Evolutionary conservation across 2,329 filamentous ascomycete species (phyloP), one percentile per base, ranked within the genome.

Genomic region (Fusarium euwallaceae): DNA sequence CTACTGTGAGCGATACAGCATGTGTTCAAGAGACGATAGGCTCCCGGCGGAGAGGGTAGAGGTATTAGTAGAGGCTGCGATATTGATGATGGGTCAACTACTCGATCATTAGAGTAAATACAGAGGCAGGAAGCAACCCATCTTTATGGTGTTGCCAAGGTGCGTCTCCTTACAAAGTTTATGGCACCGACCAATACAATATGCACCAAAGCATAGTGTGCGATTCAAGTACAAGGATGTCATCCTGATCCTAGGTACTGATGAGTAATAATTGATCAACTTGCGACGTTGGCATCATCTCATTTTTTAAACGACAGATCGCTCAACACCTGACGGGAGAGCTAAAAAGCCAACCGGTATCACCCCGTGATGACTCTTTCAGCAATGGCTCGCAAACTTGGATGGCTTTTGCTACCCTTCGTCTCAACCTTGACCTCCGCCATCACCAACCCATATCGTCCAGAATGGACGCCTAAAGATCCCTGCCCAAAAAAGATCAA

Each of bases 401-500:
- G 22, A 17, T 11, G 20, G 17, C 22, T 59, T 22, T n/a, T 7
- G 3, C 6, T 39, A 1, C 16, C 22, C 16, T 37, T 59, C 17
- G 14, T 39, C 6, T 27, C 24, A 5, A 1, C 32, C 1, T 37
- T 58, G 14, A 22, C 9, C 20, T 17, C 14, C 36, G 12, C 36
- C 4, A 22, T 37, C 20, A 37, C 17, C 34, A 36, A 36, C 4
- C 34, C 34, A 14, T 14, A 36, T 17, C 14, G 10, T 6, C 34
- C 56, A 24, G 36, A 66, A 59, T 61, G 48, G 62, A 29, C 51
- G 6, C 27, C 11, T 11, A 2, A 12, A 34, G 67, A 62, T 11
- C n/a, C 63, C 20, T 69, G 67, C 11, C 67, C 63, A 22, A 22
- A 43, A 24, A 55, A 59, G 29, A 70, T 70, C 20, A 20, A 32